Conservation (phyloP, 345 rosid genomes). For the Melaleuca quinquenervia region DNA sequence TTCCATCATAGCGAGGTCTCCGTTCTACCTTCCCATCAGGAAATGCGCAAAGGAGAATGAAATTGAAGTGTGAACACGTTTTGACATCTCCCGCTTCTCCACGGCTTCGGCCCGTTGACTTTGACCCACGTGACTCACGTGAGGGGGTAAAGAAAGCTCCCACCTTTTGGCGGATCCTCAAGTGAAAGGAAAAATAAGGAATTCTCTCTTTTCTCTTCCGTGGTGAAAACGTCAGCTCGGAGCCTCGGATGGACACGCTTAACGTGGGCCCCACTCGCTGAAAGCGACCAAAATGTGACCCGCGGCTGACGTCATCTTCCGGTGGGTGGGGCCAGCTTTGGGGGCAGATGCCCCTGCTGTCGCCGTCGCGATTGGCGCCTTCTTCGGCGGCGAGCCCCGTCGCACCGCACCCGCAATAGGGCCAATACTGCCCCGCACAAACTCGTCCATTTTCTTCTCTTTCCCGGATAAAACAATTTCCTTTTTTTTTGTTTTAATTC, state of each 20-base stretch:
- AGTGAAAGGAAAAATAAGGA: background rate
- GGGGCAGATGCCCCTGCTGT: background rate
- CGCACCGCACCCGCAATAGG: background rate
- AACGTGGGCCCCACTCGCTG: background rate
- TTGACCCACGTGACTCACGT: background rate
- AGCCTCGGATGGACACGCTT: background rate
- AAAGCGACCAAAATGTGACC: background rate
- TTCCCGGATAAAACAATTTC: no score
- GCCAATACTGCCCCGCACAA: background rate
- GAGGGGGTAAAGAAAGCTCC: background rate
- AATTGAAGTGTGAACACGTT: background rate
- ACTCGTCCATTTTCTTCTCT: background rate
- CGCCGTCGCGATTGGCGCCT: background rate
- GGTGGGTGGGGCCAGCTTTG: background rate
- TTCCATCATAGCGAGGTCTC: background rate
- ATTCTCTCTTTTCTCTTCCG: background rate
- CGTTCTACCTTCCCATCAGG: no score
- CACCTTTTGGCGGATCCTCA: background rate
- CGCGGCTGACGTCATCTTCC: background rate
- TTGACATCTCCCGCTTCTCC: background rate
- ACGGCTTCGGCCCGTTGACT: background rate
- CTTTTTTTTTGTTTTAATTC: background rate
- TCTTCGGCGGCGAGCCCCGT: background rate
- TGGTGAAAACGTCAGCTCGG: background rate
- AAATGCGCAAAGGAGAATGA: background rate